phyloP scores from a whole-genome alignment of 306 rosid species.

The Cercis canadensis region DNA sequence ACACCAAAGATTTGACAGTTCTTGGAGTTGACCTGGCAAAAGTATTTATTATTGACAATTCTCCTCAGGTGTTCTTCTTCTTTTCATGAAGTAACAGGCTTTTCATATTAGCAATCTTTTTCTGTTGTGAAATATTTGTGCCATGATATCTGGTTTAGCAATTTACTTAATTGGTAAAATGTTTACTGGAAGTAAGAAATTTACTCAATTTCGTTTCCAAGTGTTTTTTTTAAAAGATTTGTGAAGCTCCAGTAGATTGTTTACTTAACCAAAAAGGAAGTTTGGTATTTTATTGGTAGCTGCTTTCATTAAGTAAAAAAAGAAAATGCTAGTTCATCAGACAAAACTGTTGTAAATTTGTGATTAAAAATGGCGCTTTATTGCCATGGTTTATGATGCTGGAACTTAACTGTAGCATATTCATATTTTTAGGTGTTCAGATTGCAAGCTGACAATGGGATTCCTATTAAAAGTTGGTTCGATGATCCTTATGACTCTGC shows the following conservation, averaged over 20 bases:
- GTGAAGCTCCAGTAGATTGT: background rate
- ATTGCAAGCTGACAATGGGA: slow-evolving; percentile 86
- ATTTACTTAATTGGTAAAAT: slow-evolving; percentile 1
- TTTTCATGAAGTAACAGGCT: slow-evolving; percentile 24
- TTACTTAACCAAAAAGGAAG: background rate
- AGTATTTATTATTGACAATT: slow-evolving; percentile 80
- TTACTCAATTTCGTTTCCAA: background rate
- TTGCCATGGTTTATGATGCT: slow-evolving; percentile 23
- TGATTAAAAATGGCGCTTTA: background rate
- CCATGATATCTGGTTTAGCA: background rate
- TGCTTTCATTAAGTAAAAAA: background rate
- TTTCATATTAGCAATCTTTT: background rate
- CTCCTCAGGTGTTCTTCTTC: slow-evolving; percentile 74
- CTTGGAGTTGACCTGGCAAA: slow-evolving; percentile 86
- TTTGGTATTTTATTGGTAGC: background rate
- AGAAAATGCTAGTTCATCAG: background rate
- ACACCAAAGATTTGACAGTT: slow-evolving; percentile 82
- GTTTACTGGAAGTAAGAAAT: background rate
- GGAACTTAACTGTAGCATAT: slow-evolving; percentile 29
- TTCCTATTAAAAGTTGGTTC: slow-evolving; percentile 90
- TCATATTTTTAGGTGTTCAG: slow-evolving; percentile 70
- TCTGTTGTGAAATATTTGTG: background rate
- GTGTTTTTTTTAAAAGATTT: background rate
- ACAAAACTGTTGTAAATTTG: background rate
- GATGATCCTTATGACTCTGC: slow-evolving; percentile 75